A percentile compares a stretch with the other conserved stretches of the same genome.
These are phyloP conservation scores for Torulaspora gathmanii DNA, from an alignment of 805 yeast species.

Conservation along the genomic window DNA sequence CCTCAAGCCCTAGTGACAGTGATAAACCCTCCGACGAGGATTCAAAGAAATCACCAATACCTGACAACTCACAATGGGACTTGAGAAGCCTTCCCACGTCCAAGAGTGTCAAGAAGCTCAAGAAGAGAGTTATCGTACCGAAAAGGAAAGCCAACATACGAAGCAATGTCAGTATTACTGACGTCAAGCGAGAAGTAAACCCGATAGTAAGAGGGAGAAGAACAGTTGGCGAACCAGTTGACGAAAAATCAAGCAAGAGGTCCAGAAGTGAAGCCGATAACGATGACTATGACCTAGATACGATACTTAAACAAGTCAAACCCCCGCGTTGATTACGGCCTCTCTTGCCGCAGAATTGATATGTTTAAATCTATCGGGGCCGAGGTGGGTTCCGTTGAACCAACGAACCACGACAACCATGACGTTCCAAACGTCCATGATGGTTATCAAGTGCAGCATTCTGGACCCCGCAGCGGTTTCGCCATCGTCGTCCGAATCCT, in stretches of 20 bases:
- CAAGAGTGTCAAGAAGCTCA: conserved; percentile 1
- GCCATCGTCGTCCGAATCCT: conserved; percentile 96
- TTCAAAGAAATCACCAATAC: conserved; percentile 11
- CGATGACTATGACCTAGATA: conserved; percentile 24
- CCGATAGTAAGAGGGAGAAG: conserved; percentile 12
- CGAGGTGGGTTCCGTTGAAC: conserved; percentile 89
- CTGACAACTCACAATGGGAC: conserved; percentile 25
- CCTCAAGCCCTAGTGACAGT: conserved; percentile 31
- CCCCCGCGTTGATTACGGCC: conserved; percentile 58
- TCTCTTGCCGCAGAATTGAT: conserved; percentile 86
- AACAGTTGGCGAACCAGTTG: conserved; percentile 34
- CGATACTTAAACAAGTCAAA: conserved; percentile 19
- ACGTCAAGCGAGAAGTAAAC: conserved; percentile 9
- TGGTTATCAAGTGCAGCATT: conserved; percentile 68
- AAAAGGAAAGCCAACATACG: conserved; percentile 7
- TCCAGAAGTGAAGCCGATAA: conserved; percentile 44
- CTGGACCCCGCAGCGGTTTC: conserved; percentile 95
- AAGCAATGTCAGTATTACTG: conserved; percentile 10
- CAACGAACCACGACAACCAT: conserved; percentile 81
- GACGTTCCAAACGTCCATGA: conserved; percentile 78
- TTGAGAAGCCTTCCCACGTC: conserved; percentile 1
- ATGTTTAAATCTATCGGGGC: conserved; percentile 92
- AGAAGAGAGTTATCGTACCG: background rate
- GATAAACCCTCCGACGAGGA: conserved; percentile 35
- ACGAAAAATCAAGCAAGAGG: conserved; percentile 33